phyloP scores from a whole-genome alignment of 2,329 filamentous ascomycete species.

The Alternaria dauci region DNA sequence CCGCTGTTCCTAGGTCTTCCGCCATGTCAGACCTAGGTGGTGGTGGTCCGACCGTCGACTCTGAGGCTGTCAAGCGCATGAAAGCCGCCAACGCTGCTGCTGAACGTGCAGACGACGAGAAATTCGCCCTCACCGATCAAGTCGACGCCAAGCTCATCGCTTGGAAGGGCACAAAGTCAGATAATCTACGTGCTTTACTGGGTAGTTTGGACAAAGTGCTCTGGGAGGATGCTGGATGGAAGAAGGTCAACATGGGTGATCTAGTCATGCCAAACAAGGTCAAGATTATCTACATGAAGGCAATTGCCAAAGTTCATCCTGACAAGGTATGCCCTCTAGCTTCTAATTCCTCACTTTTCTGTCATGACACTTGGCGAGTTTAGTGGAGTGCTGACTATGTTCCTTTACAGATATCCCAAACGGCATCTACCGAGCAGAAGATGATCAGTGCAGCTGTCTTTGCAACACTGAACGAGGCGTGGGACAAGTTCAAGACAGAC shows the following conservation, averaged over 20 bases:
- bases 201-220: conserved; percentile 87
- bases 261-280: conserved; percentile 92
- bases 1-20: conserved; percentile 48
- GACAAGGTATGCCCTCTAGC: conserved; percentile 77
- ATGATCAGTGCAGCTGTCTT: conserved; percentile 74
- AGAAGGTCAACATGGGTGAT: conserved; percentile 94
- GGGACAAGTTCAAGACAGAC: conserved; percentile 73
- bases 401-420: conserved; percentile 61
- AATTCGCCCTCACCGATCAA: conserved; percentile 84
- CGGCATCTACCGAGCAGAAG: conserved; percentile 71
- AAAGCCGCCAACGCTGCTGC: conserved; percentile 86
- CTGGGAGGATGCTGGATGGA: conserved; percentile 94
- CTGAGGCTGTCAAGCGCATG: conserved; percentile 81
- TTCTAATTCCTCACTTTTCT: not conserved
- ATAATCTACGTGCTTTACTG: conserved; percentile 88
- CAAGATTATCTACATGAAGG: conserved; percentile 99
- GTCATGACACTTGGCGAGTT: not conserved
- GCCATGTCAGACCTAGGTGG: conserved; percentile 54
- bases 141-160: conserved; percentile 80
- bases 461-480: conserved; percentile 71
- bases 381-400: conserved; percentile 19
- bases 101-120: conserved; percentile 88
- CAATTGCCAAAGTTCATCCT: conserved; percentile 96
- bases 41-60: conserved; percentile 57
- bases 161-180: conserved; percentile 91